Evolutionary conservation across 352 stramenopile genomes (phyloP).

Genomic region (Globisporangium megalacanthum): DNA sequence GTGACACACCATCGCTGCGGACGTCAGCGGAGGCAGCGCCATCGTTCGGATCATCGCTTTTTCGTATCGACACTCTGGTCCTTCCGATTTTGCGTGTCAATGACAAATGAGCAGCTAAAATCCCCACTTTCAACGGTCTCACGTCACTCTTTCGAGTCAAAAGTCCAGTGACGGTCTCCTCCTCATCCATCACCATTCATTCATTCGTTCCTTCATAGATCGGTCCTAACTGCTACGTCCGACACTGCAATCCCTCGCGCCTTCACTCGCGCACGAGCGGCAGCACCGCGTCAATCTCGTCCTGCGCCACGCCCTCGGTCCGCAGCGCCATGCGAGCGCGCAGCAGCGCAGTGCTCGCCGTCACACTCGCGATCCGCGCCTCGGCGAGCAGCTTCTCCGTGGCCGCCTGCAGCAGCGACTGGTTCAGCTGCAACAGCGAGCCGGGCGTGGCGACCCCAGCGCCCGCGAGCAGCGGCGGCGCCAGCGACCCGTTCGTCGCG

Average conservation of each 20-base stretch:
- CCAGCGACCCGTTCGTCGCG: not conserved
- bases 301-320: constrained; percentile 13
- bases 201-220: no score
- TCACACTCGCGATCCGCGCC: constrained; percentile 9
- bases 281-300: constrained; percentile 15
- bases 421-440: constrained; percentile 14
- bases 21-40: constrained; percentile 5
- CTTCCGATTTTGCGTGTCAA: no score
- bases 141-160: no score
- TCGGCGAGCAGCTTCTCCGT: constrained; percentile 15
- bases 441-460: not conserved
- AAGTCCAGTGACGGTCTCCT: no score
- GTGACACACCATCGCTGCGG: constrained; percentile 1
- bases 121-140: no score
- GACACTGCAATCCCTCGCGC: no score
- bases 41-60: not conserved
- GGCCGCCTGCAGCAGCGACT: constrained; percentile 13
- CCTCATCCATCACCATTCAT: no score
- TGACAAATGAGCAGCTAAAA: no score
- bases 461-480: not conserved
- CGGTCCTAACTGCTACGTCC: no score
- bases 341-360: constrained; percentile 13
- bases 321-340: constrained; percentile 12
- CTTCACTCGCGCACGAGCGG: constrained; percentile 1
- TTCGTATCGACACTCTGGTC: no score